These are phyloP conservation scores for Serendipita sp. DNA, from an alignment of 768 basidiomycete genomes.

Conservation along the genomic window DNA sequence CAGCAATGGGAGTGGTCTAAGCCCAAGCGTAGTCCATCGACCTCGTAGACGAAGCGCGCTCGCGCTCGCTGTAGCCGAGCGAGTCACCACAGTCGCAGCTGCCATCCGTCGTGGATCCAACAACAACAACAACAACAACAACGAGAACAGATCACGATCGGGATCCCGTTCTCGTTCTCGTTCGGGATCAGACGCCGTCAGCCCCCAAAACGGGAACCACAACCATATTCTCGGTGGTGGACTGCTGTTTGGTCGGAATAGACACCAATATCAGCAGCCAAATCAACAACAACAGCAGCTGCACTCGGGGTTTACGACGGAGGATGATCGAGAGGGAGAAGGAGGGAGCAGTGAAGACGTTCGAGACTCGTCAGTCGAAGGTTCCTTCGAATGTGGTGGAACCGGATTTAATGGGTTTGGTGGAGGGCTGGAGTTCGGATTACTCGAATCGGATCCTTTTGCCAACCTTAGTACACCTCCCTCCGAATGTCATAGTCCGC, in stretches of 20 bases:
- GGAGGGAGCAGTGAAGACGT: background rate
- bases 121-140: background rate
- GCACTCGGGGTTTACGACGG: background rate
- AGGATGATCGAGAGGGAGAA: slow-evolving; percentile 1
- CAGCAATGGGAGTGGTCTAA: no score
- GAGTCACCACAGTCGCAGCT: background rate
- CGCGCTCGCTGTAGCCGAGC: background rate
- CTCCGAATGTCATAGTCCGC: background rate
- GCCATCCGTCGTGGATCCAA: background rate
- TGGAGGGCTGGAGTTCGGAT: background rate
- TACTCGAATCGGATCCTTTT: background rate
- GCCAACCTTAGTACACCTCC: background rate
- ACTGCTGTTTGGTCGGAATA: background rate
- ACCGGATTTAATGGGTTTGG: no score
- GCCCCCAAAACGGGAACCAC: background rate
- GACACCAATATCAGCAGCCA: background rate
- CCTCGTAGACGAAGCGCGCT: background rate
- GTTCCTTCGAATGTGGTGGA: background rate
- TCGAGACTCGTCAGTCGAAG: background rate
- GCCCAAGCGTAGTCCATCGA: background rate
- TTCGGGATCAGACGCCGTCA: background rate
- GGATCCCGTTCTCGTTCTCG: background rate
- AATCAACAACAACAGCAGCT: background rate
- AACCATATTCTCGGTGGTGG: background rate
- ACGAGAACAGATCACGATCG: background rate